Evolutionary conservation across 495 filamentous ascomycete genomes (phyloP).

Genomic region (Physcia stellaris): DNA sequence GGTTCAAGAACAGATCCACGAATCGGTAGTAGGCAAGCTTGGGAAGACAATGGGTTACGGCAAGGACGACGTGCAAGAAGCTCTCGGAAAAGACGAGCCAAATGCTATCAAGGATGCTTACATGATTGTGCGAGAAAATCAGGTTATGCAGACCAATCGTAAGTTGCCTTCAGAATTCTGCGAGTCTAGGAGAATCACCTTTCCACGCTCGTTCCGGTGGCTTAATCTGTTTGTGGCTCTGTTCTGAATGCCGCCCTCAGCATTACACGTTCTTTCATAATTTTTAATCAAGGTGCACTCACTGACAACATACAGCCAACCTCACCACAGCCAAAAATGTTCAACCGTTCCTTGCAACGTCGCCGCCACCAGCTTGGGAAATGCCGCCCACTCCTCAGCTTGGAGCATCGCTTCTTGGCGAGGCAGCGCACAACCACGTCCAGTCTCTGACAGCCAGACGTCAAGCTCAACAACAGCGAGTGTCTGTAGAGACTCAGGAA

Average conservation of each 20-base stretch:
- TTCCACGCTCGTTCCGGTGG: too few relatives aligned
- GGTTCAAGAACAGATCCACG: conserved; percentile 78
- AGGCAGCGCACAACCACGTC: conserved; percentile 7
- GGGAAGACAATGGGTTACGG: conserved; percentile 96
- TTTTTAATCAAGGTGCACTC: too few relatives aligned
- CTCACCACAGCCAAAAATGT: conserved; percentile 30
- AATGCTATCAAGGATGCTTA: conserved; percentile 98
- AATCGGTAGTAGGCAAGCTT: conserved; percentile 83
- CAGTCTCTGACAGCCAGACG: conserved; percentile 5
- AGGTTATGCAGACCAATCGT: conserved; percentile 93
- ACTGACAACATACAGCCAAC: conserved; percentile 21
- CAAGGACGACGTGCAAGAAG: conserved; percentile 88
- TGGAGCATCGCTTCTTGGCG: conserved; percentile 11
- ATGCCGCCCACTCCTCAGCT: conserved; percentile 23
- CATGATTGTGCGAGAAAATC: conserved; percentile 92
- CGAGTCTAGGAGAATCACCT: too few relatives aligned
- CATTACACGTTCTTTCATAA: background rate
- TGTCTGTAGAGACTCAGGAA: background rate
- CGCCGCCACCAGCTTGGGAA: conserved; percentile 35
- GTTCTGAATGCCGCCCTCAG: background rate
- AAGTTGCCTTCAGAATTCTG: conserved; percentile 19
- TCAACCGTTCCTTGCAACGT: conserved; percentile 35
- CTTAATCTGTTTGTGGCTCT: too few relatives aligned
- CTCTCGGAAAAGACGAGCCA: conserved; percentile 77
- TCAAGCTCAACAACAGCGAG: conserved; percentile 4